Conservation (phyloP, 352 stramenopile species). For the Pythium sp. region DNA sequence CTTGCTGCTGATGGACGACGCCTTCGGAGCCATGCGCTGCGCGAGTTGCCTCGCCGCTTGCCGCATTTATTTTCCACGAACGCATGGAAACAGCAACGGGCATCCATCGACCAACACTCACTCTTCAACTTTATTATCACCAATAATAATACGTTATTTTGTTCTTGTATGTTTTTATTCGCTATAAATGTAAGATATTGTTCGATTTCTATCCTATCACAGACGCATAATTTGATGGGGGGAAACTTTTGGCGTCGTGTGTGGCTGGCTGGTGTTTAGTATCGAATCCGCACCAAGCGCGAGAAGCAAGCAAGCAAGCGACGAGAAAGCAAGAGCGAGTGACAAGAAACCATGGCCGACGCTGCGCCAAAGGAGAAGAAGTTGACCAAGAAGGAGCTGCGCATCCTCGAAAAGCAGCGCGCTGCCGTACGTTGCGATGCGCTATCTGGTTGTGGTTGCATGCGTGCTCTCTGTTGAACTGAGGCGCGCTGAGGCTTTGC, state of each 20-base stretch:
- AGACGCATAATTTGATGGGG: not conserved
- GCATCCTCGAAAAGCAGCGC: constrained; percentile 87
- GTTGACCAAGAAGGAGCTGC: constrained; percentile 89
- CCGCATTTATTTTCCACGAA: constrained; percentile 16
- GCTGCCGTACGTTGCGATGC: constrained; percentile 37
- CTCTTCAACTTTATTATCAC: not conserved
- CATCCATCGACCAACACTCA: not conserved
- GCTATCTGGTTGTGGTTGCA: not conserved
- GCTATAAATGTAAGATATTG: not conserved
- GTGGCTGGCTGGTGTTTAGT: constrained; percentile 11
- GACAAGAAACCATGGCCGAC: constrained; percentile 41
- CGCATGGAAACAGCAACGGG: not conserved
- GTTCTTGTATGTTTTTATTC: not conserved
- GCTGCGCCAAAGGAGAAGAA: constrained; percentile 72
- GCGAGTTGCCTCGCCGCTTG: constrained; percentile 4
- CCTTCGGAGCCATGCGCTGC: not conserved
- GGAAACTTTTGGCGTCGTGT: not conserved
- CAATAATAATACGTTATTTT: not conserved
- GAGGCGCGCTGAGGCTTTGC: not conserved
- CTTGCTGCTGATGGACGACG: not conserved
- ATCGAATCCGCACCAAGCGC: constrained; percentile 8
- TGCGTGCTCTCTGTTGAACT: constrained; percentile 5
- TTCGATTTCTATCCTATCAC: not conserved
- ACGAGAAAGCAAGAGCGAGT: constrained; percentile 8
- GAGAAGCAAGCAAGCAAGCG: not conserved